Evolutionary conservation across 805 yeast genomes (phyloP).

Genomic region (Cyberlindnera nakhonratchasimensis): DNA sequence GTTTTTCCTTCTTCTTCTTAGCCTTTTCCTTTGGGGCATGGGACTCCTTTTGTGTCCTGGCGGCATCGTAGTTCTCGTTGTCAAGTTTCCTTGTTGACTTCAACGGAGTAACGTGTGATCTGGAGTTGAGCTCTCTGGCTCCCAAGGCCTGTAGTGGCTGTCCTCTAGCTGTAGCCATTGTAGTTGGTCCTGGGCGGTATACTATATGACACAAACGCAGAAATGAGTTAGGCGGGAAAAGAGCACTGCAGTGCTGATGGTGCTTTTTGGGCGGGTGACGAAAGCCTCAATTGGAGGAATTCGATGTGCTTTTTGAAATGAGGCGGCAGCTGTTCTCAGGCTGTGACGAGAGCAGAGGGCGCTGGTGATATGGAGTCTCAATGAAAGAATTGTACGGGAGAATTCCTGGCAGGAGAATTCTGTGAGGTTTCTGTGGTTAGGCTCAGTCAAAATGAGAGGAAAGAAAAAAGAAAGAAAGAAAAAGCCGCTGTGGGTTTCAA

Average conservation of each 20-base stretch:
- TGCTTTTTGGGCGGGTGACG: too few relatives aligned
- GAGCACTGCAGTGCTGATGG: background rate
- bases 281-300: too few relatives aligned
- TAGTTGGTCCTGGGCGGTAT: too few relatives aligned
- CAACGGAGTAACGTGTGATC: slow-evolving; percentile 30
- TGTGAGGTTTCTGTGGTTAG: slow-evolving; percentile 1
- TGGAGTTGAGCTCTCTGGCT: slow-evolving; percentile 32
- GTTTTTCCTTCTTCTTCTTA: slow-evolving; percentile 82
- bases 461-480: too few relatives aligned
- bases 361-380: background rate
- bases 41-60: slow-evolving; percentile 15
- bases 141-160: slow-evolving; percentile 39
- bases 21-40: slow-evolving; percentile 32
- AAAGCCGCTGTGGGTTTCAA: background rate
- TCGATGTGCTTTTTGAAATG: too few relatives aligned
- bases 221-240: background rate
- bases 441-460: too few relatives aligned
- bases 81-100: slow-evolving; percentile 29
- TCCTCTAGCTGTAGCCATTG: slow-evolving; percentile 33
- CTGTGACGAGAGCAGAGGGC: background rate
- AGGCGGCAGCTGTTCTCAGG: background rate
- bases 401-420: background rate
- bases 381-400: too few relatives aligned
- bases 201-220: slow-evolving; percentile 9
- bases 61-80: slow-evolving; percentile 13